Conservation (phyloP, 805 yeast species). For the Tanozyma kutaoensis region DNA sequence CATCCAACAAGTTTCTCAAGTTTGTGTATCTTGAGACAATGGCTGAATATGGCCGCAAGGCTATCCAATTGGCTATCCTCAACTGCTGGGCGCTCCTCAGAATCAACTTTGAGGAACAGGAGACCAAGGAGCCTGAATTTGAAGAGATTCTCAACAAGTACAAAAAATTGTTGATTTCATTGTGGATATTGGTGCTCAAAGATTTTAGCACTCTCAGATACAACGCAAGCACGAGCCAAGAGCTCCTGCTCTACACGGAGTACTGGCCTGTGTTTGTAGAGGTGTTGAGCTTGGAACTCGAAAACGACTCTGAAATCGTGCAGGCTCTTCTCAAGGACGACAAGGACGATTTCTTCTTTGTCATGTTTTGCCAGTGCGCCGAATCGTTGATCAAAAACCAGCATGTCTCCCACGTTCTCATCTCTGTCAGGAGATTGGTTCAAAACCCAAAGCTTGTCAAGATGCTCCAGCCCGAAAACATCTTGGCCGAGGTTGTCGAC, state of each 20-base stretch:
- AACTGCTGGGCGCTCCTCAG: constrained; percentile 65
- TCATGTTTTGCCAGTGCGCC: constrained; percentile 72
- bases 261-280: constrained; percentile 72
- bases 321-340: constrained; percentile 40
- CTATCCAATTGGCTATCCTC: constrained; percentile 45
- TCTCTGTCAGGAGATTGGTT: constrained; percentile 33
- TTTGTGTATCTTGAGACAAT: constrained; percentile 42
- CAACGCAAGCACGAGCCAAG: constrained; percentile 25
- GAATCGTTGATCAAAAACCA: constrained; percentile 48
- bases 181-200: constrained; percentile 68
- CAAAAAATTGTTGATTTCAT: constrained; percentile 45
- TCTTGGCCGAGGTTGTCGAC: constrained; percentile 67
- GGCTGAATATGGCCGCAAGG: constrained; percentile 32
- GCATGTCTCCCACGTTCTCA: constrained; percentile 37
- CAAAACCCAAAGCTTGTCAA: constrained; percentile 42
- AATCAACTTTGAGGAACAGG: constrained; percentile 13
- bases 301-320: constrained; percentile 32
- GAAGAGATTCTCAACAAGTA: constrained; percentile 40
- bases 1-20: constrained; percentile 26
- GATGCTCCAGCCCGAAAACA: constrained; percentile 48
- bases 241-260: constrained; percentile 35
- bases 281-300: constrained; percentile 56
- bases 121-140: constrained; percentile 29
- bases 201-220: constrained; percentile 63
- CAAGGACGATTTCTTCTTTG: constrained; percentile 55